Conservation (phyloP, 345 rosid genomes). For the Salix dunnii region DNA sequence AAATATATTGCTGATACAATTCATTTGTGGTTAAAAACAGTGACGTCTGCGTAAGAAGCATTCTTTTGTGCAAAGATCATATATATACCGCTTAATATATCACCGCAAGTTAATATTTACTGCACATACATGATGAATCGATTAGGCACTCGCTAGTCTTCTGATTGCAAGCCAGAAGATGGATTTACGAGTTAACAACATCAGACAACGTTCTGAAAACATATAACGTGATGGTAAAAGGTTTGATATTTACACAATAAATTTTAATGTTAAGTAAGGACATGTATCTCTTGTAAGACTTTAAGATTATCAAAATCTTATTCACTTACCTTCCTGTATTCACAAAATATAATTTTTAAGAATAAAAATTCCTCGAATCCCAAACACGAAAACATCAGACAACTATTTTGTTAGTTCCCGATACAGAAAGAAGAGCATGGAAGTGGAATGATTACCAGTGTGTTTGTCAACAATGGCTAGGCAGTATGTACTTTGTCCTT, state of each 20-base stretch:
- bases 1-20: not conserved
- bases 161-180: not conserved
- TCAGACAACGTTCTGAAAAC: not conserved
- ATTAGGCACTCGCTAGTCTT: not conserved
- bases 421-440: not conserved
- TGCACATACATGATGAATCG: not conserved
- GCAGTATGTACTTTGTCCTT: not conserved
- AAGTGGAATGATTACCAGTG: not conserved
- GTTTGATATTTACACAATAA: accelerated
- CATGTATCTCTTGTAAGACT: too few species aligned
- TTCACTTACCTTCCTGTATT: accelerated
- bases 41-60: not conserved
- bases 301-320: accelerated
- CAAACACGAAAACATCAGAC: too few species aligned
- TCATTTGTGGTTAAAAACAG: not conserved
- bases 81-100: not conserved
- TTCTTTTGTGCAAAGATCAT: not conserved
- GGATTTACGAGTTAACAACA: not conserved
- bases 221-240: too few species aligned
- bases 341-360: too few species aligned
- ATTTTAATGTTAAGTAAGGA: too few species aligned
- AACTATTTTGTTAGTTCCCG: not conserved
- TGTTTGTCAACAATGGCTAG: not conserved
- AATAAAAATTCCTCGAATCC: too few species aligned
- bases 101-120: not conserved